These are phyloP conservation scores for Phytophthora syringae DNA, from an alignment of 352 stramenopile species.

Conservation along the genomic window DNA sequence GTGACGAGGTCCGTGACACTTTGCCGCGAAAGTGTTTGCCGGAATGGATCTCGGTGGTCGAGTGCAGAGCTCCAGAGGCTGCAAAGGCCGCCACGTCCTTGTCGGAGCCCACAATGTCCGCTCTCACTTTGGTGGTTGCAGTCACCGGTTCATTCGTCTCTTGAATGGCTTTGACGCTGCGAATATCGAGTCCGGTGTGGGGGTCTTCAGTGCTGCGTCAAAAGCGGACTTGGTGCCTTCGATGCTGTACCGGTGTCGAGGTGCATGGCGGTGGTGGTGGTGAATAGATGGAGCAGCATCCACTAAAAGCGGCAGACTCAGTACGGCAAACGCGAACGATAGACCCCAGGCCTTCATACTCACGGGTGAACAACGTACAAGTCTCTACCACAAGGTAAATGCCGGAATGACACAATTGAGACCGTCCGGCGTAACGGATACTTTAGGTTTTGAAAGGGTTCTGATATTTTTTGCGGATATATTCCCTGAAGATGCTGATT, in stretches of 20 bases:
- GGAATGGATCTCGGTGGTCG: conserved; percentile 22
- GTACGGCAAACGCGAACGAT: background rate
- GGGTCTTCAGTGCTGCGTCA: conserved; percentile 31
- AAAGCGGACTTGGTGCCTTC: conserved; percentile 39
- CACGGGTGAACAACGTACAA: background rate
- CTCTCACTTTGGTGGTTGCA: conserved; percentile 26
- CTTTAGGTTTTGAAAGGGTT: conserved; percentile 6
- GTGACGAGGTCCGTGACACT: conserved; percentile 20
- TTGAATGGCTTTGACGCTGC: conserved; percentile 36
- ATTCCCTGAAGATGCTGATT: too few species aligned
- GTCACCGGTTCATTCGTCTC: conserved; percentile 12
- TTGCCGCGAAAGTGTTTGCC: conserved; percentile 29
- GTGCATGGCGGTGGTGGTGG: conserved; percentile 26
- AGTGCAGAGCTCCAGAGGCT: conserved; percentile 21
- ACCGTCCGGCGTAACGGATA: conserved; percentile 19
- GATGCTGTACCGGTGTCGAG: conserved; percentile 38
- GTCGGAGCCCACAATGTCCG: conserved; percentile 37
- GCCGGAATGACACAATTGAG: conserved; percentile 17
- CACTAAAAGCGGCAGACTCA: conserved; percentile 7
- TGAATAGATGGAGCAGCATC: conserved; percentile 4
- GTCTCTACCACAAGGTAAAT: background rate
- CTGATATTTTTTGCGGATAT: conserved; percentile 19
- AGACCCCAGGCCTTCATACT: conserved; percentile 27
- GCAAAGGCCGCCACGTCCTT: conserved; percentile 35
- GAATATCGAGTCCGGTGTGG: conserved; percentile 35